phyloP scores from a whole-genome alignment of 2,329 filamentous ascomycete species.

The Calonectria multiphialidica region DNA sequence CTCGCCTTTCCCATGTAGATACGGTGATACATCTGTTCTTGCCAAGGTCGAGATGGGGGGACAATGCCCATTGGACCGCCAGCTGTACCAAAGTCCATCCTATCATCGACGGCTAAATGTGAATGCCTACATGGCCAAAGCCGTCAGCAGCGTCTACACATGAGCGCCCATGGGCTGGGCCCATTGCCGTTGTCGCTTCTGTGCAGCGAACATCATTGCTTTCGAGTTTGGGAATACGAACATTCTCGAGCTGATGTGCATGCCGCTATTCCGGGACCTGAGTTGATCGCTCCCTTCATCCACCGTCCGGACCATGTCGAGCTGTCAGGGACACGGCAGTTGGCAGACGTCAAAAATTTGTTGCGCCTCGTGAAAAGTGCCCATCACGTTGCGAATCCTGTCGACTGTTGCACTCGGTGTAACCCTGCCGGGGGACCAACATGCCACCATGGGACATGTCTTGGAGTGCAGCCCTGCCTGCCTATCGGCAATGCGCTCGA shows the following conservation, averaged over 20 bases:
- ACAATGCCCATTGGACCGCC: neutral
- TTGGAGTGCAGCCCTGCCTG: neutral
- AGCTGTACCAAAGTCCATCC: neutral
- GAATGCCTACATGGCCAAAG: neutral
- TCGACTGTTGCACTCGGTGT: neutral
- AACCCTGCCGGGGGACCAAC: constrained; percentile 6
- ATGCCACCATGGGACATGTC: neutral
- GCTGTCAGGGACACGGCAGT: constrained; percentile 18
- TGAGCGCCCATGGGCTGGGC: neutral
- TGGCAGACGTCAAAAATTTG: neutral
- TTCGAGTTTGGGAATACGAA: constrained; percentile 1
- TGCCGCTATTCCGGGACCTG: neutral
- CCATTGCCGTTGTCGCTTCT: neutral
- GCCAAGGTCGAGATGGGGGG: neutral
- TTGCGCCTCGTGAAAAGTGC: neutral
- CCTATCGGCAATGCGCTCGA: neutral
- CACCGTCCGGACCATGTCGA: neutral
- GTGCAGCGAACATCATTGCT: constrained; percentile 3
- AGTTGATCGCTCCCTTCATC: neutral
- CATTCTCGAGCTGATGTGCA: neutral
- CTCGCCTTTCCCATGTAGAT: neutral
- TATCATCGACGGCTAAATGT: neutral
- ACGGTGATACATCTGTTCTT: neutral
- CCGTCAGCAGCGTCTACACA: neutral
- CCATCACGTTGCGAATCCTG: neutral